Evolutionary conservation across 106 monocot species (phyloP), one percentile per base, ranked within the genome.

Genomic region (Dendrobium officinale): DNA sequence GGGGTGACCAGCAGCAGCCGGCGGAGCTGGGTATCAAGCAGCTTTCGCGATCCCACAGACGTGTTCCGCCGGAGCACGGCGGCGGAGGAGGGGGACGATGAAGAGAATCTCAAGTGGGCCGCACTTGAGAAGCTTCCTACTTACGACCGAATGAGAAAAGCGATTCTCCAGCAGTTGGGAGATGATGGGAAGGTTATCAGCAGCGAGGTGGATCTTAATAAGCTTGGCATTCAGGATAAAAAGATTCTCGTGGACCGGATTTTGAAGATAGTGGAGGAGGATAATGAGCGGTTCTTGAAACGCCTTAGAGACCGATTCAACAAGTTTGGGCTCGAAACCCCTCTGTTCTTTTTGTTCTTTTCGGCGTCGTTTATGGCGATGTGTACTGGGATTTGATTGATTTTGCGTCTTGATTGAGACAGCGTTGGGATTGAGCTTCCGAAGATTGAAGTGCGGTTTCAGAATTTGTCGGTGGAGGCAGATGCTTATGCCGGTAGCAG

Each of bases 381-480:
- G 17, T 41, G 17, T 75, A n/a, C 61, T 66, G 18, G 43, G 26
- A 76, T 29, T 82, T 59, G 61, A 31, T 82, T 33, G 6, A 49
- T 68, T 72, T 48, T 4, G 10, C 41, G 40, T 77, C 49, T 80
- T 72, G 19, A 77, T 67, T 72, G 77, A 27, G 0, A 27, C 67
- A 93, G 93, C 68, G 95, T 95, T n/a, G 89, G 89, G 5, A 80
- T 96, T 44, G 95, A 96, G 22, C 75, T 91, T 27, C 95, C 95
- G 1, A 89, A 87, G 84, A 86, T 93, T 22, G 93, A 96, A 80
- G 93, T 96, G 5, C 77, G 93, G 20, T 96, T 88, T 26, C 84
- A 96, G 81, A 83, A 93, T 77, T 79, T 96, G 75, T 77, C 79
- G 0, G 85, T 93, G 44, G 85, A 93, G 72, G 95, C 84, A 0